Evolutionary conservation across 2,329 filamentous ascomycete genomes (phyloP).

Genomic region (Byssochlamys sp.): DNA sequence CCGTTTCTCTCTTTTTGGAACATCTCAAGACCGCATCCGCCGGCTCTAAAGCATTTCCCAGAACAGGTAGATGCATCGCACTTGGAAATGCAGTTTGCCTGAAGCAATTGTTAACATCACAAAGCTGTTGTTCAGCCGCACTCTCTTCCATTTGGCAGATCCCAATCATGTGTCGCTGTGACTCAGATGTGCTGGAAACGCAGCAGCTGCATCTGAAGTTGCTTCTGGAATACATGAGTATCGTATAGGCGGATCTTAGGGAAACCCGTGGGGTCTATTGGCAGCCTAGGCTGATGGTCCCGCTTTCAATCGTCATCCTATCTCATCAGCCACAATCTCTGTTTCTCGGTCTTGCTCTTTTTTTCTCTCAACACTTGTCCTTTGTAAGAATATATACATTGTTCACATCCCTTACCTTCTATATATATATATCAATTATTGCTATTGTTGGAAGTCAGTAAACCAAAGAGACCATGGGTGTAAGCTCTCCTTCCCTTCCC

Average conservation of each 20-base stretch:
- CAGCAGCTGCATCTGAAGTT: neutral
- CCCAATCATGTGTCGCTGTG: neutral
- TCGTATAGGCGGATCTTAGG: neutral
- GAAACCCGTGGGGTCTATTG: neutral
- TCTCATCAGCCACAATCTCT: neutral
- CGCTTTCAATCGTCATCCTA: neutral
- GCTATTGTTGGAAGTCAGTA: neutral
- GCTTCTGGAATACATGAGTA: neutral
- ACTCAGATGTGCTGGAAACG: neutral
- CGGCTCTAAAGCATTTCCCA: neutral
- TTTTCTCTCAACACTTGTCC: neutral
- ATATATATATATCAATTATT: neutral
- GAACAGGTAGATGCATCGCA: neutral
- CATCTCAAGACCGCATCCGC: neutral
- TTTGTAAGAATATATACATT: neutral
- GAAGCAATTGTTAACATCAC: neutral
- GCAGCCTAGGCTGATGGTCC: neutral
- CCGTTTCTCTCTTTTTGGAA: neutral
- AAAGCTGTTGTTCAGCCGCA: neutral
- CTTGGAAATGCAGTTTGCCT: neutral
- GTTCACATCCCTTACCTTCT: neutral
- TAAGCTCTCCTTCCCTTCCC: neutral
- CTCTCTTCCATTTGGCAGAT: neutral
- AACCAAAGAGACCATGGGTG: neutral
- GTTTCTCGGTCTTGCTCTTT: neutral